Evolutionary conservation across 2,329 filamentous ascomycete genomes (phyloP), one percentile per base, ranked within the genome.

Genomic region (Teratosphaeriaceae sp.): DNA sequence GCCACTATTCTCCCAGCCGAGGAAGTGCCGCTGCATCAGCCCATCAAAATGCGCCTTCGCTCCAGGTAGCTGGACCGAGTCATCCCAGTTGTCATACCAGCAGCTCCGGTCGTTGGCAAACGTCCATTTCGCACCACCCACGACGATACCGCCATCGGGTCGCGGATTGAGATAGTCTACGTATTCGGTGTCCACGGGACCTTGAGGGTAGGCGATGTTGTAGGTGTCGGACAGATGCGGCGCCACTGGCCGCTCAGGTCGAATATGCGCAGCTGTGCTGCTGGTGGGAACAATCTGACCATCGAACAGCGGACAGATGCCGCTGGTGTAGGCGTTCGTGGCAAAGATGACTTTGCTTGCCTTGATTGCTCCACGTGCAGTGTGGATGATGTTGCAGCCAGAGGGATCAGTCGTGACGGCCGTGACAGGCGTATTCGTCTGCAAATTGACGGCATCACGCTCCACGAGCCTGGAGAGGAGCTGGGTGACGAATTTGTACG

Each of bases 391-490:
- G 36, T 38, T 27, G 9, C 18, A 43, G 4, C 26, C 20, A 7
- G 12, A 0, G n/a, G n/a, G n/a, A 11, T 29, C 0, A 16, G 15
- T 0, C 4, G 53, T 47, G 2, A 63, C 47, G 2, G 41, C 15
- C 8, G 44, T 49, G 1, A 80, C 84, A 0, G 82, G 76, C 5
- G 85, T 88, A 44, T 73, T 78, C 3, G 84, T 88, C 63, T 88
- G 84, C 18, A 89, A 69, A 53, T 88, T 88, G 52, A 88, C 79
- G 8, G 30, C 12, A 7, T 45, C 49, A 19, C 24, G 34, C 12
- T 48, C 37, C 6, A 57, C 42, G 6, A 55, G 47, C 37, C 50
- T 52, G 3, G 43, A 39, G 11, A 58, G 48, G 8, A 59, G 42
- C 21, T 53, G 49, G 5, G 54, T 40, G 6, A 59, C 50, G 15